Base-by-base conservation (phyloP, 1,139 yeast genomes). In the Pichia sp. region DNA sequence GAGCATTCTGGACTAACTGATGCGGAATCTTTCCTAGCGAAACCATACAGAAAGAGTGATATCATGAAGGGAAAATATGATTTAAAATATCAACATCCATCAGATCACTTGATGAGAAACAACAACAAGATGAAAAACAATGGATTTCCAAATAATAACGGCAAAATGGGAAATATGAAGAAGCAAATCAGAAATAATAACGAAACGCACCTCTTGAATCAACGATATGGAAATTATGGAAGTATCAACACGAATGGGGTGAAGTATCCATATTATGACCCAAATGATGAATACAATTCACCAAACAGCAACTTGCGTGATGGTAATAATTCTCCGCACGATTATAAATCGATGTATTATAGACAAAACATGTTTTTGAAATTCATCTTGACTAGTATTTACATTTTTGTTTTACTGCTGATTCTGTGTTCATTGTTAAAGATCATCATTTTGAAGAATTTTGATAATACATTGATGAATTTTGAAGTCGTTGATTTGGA, bases 401-500 rank as follows among this genome's bases (percentile, higher is more conserved):
- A 59, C 33, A 34, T 52, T 9, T 37, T 55, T 21, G 24, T 59
- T 7, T 21, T 50, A 3, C 24, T 46, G 1, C 17, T 51, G 3
- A 12, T 61, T 6, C 3, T 57, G 1, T 38, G 53, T 15, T 45
- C 52, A 7, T 37, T 53, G 1, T n/a, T 55, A 4, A 54, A 59
- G 36, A 9, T 64, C 2, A 30, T 63, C 14, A 46, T 60, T 2
- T 37, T 63, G 33, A 57, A 56, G 38, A 57, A 60, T 38, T 58
- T 57, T 34, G 58, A 62, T 37, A 61, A 60, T 44, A 54, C 54
- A 45, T 70, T 91, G 47, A 75, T 79, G 28, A 73, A 78, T 50
- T 88, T 90, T 42, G 68, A 77, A 18, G 77, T 91, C 11, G 66
- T 71, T 1, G 69, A 79, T 17, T 71, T 91, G 41, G 82, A 81